Percentiles rank a stretch among this genome's conserved stretches.
phyloP scores from a whole-genome alignment of 768 basidiomycete genomes.

The Mycena pura region DNA sequence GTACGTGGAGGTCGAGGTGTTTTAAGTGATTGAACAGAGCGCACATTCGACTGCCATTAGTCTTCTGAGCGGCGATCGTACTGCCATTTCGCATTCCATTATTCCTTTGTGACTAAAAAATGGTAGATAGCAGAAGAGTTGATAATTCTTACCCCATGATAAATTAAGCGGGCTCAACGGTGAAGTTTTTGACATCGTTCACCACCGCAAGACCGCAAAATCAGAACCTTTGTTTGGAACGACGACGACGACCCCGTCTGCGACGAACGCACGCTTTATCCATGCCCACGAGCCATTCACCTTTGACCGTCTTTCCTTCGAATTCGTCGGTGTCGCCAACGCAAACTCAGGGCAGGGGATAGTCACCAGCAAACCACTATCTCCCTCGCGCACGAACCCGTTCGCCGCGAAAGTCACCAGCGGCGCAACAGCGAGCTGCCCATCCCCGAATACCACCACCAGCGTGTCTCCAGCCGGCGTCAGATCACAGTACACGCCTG shows the following conservation, averaged over 20 bases:
- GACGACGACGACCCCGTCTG: conserved; percentile 5
- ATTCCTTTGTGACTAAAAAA: no score
- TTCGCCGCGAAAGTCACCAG: conserved; percentile 7
- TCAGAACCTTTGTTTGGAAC: conserved; percentile 14
- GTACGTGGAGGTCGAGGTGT: no score
- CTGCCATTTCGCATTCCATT: no score
- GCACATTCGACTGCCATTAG: no score
- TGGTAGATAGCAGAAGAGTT: no score
- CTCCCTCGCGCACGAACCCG: conserved; percentile 13
- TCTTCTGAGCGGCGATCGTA: no score
- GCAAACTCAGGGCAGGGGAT: conserved; percentile 15
- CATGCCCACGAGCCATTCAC: conserved; percentile 8
- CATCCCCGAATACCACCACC: conserved; percentile 14
- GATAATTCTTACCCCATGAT: no score
- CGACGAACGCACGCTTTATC: conserved; percentile 13
- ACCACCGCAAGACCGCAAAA: conserved; percentile 10
- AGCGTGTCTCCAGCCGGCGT: conserved; percentile 10
- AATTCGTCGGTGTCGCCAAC: conserved; percentile 14
- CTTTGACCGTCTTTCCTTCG: conserved; percentile 12
- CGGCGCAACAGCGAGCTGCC: conserved; percentile 6
- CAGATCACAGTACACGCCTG: conserved; percentile 9
- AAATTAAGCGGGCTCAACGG: no score
- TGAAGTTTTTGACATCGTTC: neutral
- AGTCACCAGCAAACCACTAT: conserved; percentile 10
- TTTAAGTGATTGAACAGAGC: no score